These are phyloP conservation scores for Aspergillus sp. DNA, from an alignment of 2,329 filamentous ascomycete genomes.

Conservation along the genomic window DNA sequence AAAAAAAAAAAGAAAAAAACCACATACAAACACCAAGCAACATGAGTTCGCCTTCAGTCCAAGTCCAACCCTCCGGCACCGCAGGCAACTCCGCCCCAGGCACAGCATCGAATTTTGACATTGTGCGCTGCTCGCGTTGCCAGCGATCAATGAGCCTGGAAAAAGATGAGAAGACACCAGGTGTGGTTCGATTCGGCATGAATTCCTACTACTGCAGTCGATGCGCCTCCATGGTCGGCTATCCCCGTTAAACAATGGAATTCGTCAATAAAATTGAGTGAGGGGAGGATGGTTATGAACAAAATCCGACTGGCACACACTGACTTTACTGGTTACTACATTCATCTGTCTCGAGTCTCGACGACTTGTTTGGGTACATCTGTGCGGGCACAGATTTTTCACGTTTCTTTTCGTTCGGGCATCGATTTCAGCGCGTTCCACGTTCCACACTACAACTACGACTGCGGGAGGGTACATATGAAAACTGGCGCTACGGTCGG, in stretches of 20 bases:
- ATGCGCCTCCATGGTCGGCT: slow-evolving; percentile 41
- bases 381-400: slow-evolving; percentile 13
- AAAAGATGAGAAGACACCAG: slow-evolving; percentile 24
- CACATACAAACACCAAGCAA: slow-evolving; percentile 3
- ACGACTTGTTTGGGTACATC: slow-evolving; percentile 5
- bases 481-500: too few relatives aligned
- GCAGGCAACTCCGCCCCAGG: slow-evolving; percentile 19
- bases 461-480: not conserved
- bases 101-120: slow-evolving; percentile 26
- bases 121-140: slow-evolving; percentile 44
- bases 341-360: not conserved
- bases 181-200: slow-evolving; percentile 41
- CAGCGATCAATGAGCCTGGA: slow-evolving; percentile 42
- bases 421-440: not conserved
- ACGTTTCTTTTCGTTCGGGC: not conserved
- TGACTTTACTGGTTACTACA: not conserved
- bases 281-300: not conserved
- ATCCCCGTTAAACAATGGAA: slow-evolving; percentile 7
- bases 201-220: slow-evolving; percentile 45
- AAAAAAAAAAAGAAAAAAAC: not conserved
- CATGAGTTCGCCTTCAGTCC: slow-evolving; percentile 34
- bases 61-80: slow-evolving; percentile 24
- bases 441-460: not conserved
- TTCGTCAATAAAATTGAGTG: not conserved
- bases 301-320: too few relatives aligned